Evolutionary conservation across 805 yeast genomes (phyloP).

Genomic region (Saccharomycopsis sp.): DNA sequence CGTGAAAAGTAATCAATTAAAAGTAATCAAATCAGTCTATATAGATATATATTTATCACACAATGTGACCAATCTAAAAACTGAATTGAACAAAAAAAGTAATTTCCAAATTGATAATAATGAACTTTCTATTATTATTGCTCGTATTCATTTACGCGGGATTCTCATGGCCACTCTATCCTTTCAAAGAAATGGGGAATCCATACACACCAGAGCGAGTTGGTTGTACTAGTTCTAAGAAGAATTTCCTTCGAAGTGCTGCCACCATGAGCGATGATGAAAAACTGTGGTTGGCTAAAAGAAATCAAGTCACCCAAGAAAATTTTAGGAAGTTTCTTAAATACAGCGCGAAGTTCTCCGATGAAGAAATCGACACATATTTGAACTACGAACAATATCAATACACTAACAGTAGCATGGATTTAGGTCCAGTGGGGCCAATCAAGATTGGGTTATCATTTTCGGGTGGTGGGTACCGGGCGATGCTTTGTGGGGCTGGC

Average conservation of each 20-base stretch:
- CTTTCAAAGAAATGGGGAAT: too few species aligned
- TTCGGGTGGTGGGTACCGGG: constrained; percentile 86
- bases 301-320: constrained; percentile 40
- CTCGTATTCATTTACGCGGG: too few species aligned
- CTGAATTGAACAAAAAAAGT: too few species aligned
- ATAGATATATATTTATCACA: too few species aligned
- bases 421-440: neutral
- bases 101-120: too few species aligned
- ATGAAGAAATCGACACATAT: constrained; percentile 5
- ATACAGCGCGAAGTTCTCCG: constrained; percentile 3
- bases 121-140: too few species aligned
- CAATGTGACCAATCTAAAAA: too few species aligned
- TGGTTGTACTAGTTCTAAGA: constrained; percentile 37
- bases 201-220: constrained; percentile 56
- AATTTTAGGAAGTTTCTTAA: constrained; percentile 40
- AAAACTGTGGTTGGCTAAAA: constrained; percentile 41
- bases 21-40: too few species aligned
- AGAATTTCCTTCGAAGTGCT: constrained; percentile 39
- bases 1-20: too few species aligned
- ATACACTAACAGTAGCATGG: neutral
- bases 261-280: constrained; percentile 39
- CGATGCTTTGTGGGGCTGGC: constrained; percentile 83
- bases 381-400: constrained; percentile 29
- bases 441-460: constrained; percentile 52
- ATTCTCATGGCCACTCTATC: too few species aligned